Evolutionary conservation across 352 stramenopile genomes (phyloP).

Genomic region (Thalassiosira ordinaria): DNA sequence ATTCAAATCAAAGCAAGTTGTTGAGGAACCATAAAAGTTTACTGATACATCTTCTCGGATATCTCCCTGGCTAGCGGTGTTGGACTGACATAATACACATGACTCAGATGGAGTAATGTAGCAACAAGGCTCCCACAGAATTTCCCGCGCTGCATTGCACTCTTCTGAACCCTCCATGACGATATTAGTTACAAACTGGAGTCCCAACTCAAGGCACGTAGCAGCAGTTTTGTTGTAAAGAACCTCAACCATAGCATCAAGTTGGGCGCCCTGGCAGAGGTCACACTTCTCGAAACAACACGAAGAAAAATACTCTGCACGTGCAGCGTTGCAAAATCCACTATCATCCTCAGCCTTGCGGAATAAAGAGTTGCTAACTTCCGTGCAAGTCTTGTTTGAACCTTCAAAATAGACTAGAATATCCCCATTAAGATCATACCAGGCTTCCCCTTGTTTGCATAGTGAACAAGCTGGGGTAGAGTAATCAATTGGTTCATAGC

Average conservation of each 20-base stretch:
- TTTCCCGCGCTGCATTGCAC: conserved; percentile 39
- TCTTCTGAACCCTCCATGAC: conserved; percentile 59
- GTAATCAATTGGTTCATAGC: conserved; percentile 64
- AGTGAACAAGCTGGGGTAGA: conserved; percentile 54
- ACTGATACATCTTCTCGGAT: conserved; percentile 49
- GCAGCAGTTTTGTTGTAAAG: conserved; percentile 52
- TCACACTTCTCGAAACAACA: conserved; percentile 64
- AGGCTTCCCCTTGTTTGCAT: conserved; percentile 61
- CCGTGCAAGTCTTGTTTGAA: conserved; percentile 51
- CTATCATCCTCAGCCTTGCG: conserved; percentile 59
- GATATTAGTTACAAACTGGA: conserved; percentile 53
- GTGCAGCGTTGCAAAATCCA: conserved; percentile 48
- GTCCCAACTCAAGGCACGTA: conserved; percentile 57
- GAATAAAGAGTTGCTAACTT: conserved; percentile 65
- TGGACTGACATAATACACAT: conserved; percentile 52
- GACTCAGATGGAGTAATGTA: conserved; percentile 52
- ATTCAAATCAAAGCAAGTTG: conserved; percentile 66
- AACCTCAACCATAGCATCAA: conserved; percentile 65
- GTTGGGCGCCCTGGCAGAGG: conserved; percentile 53
- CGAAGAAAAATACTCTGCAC: conserved; percentile 52
- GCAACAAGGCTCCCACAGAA: conserved; percentile 62
- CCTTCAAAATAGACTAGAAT: conserved; percentile 54
- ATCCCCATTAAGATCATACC: conserved; percentile 61
- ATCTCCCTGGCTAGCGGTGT: conserved; percentile 39
- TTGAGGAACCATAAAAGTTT: conserved; percentile 63